phyloP scores from a whole-genome alignment of 495 filamentous ascomycete genomes.

The Lasiosphaeria ovina region DNA sequence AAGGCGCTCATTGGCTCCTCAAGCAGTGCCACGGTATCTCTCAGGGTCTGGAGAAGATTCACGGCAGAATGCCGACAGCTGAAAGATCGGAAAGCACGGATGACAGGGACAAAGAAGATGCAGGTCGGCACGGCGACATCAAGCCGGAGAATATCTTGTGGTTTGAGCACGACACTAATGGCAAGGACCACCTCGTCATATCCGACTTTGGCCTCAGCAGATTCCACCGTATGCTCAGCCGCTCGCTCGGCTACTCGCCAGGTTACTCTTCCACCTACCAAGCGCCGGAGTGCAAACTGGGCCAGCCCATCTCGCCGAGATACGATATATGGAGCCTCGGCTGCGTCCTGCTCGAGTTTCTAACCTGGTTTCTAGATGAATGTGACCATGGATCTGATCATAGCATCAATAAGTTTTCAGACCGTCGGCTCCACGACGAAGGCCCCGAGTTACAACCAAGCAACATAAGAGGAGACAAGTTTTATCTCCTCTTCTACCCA shows the following conservation, averaged over 20 bases:
- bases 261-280: not conserved
- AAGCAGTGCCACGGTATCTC: not conserved
- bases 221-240: slow-evolving; percentile 4
- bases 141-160: slow-evolving; percentile 29
- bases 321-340: slow-evolving; percentile 28
- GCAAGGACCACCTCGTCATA: slow-evolving; percentile 15
- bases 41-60: not conserved
- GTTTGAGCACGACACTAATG: slow-evolving; percentile 2
- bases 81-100: not conserved
- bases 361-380: slow-evolving; percentile 21
- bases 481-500: not conserved
- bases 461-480: not conserved
- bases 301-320: not conserved
- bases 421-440: not conserved
- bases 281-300: slow-evolving; percentile 8
- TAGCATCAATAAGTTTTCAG: not conserved
- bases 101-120: not conserved
- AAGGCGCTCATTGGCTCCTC: not conserved
- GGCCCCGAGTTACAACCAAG: not conserved
- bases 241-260: not conserved
- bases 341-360: slow-evolving; percentile 21
- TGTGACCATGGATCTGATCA: slow-evolving; percentile 3
- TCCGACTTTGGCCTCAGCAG: slow-evolving; percentile 23
- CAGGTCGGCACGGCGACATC: slow-evolving; percentile 27
- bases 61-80: not conserved